A percentile compares a stretch with the other conserved stretches of the same genome.
phyloP scores from a whole-genome alignment of 768 basidiomycete genomes.

The Amanita rubescens region DNA sequence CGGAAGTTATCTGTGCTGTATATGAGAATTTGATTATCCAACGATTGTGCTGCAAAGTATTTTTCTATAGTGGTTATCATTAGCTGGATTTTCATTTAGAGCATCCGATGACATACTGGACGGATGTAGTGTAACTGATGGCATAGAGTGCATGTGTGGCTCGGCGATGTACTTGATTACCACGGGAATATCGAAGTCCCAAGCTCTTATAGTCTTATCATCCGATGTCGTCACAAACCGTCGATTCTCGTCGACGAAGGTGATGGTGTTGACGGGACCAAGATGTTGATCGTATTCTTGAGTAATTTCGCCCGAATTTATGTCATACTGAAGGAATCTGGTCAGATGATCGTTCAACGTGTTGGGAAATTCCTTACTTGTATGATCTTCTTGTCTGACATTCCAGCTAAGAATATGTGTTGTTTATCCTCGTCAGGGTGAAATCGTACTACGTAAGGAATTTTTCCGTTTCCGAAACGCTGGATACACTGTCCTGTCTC shows the following conservation, averaged over 20 bases:
- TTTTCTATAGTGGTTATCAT: constrained; percentile 46
- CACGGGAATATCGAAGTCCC: constrained; percentile 99
- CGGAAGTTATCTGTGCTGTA: constrained; percentile 98
- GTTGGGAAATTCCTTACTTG: no score
- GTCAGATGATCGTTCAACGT: constrained; percentile 5
- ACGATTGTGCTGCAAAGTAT: constrained; percentile 94
- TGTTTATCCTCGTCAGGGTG: constrained; percentile 97
- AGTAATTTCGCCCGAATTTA: constrained; percentile 88
- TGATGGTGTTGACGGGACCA: constrained; percentile 97
- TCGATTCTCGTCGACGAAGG: constrained; percentile 96
- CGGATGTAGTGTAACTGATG: constrained; percentile 92
- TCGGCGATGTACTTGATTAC: constrained; percentile 99
- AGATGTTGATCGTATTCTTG: constrained; percentile 99
- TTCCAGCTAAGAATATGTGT: constrained; percentile 92
- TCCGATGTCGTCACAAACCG: constrained; percentile 98
- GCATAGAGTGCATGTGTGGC: constrained; percentile 99
- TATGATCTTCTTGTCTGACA: constrained; percentile 99
- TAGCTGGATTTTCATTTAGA: neutral
- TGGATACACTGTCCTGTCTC: constrained; percentile 97
- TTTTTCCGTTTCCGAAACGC: constrained; percentile 96
- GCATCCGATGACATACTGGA: constrained; percentile 59
- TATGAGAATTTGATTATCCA: constrained; percentile 97
- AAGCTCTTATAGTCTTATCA: constrained; percentile 97
- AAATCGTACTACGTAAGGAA: constrained; percentile 91
- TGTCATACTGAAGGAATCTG: constrained; percentile 72